These are phyloP conservation scores for Danielozyma ontarioensis DNA, from an alignment of 805 yeast species.

Conservation along the genomic window DNA sequence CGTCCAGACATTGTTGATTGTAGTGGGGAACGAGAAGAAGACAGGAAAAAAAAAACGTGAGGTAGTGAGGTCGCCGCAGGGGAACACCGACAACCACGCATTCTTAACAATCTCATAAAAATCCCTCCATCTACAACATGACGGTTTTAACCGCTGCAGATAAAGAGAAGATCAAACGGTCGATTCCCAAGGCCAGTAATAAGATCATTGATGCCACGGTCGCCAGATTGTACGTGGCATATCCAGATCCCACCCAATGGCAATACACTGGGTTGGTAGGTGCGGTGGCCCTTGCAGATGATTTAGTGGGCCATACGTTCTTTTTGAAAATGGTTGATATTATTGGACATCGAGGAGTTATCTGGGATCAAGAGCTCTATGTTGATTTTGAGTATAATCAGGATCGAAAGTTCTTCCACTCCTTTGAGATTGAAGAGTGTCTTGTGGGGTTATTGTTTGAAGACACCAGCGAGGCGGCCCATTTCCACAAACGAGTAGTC, in stretches of 20 bases:
- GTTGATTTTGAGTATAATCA: conserved; percentile 86
- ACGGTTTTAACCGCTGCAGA: conserved; percentile 47
- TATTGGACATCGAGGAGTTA: conserved; percentile 72
- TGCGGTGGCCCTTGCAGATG: conserved; percentile 83
- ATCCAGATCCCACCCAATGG: conserved; percentile 82
- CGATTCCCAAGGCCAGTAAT: conserved; percentile 81
- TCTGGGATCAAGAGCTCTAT: conserved; percentile 97
- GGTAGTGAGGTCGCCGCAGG: too few relatives aligned
- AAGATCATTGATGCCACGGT: conserved; percentile 87
- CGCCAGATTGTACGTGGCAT: conserved; percentile 84
- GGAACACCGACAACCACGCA: too few relatives aligned
- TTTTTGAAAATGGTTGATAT: conserved; percentile 88
- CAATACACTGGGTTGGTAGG: conserved; percentile 84
- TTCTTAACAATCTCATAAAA: too few relatives aligned
- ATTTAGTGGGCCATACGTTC: conserved; percentile 89
- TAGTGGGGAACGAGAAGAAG: too few relatives aligned
- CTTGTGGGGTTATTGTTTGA: conserved; percentile 83
- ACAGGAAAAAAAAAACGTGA: not conserved
- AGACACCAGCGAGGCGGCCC: conserved; percentile 82
- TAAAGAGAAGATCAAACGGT: conserved; percentile 85
- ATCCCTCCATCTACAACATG: conserved; percentile 26
- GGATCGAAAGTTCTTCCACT: conserved; percentile 91
- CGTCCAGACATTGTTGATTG: conserved; percentile 81
- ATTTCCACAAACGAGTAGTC: conserved; percentile 73
- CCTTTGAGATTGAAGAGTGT: conserved; percentile 91